Percentiles rank a stretch among this genome's conserved stretches.
These are phyloP conservation scores for Erythrophleum ivorense DNA, from an alignment of 331 rosid species.

Conservation along the genomic window DNA sequence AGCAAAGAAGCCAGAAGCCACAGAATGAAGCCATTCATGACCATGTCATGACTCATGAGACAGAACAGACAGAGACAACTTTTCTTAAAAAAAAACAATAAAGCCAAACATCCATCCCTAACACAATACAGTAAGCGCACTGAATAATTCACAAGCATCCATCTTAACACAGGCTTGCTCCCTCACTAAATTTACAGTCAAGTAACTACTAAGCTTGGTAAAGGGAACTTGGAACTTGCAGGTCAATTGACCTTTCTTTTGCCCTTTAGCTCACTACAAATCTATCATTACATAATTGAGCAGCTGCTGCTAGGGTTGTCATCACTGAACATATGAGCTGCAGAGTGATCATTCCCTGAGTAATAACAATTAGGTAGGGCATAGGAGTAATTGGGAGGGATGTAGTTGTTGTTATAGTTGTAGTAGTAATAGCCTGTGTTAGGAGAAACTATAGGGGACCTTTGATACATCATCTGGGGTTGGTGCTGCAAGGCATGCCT, in stretches of 20 bases:
- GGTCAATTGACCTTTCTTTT: slow-evolving; percentile 22
- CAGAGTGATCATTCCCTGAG: slow-evolving; percentile 52
- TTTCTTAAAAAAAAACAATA: background rate
- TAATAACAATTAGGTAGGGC: slow-evolving; percentile 48
- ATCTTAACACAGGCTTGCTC: slow-evolving; percentile 33
- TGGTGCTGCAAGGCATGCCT: slow-evolving; percentile 70
- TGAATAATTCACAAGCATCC: slow-evolving; percentile 35
- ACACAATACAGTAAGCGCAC: slow-evolving; percentile 44
- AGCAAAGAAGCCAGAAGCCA: background rate
- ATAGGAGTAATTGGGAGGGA: slow-evolving; percentile 49
- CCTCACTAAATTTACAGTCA: slow-evolving; percentile 45
- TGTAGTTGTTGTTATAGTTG: slow-evolving; percentile 41
- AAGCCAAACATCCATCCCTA: slow-evolving; percentile 39
- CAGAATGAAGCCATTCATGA: background rate
- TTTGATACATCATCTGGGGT: slow-evolving; percentile 90
- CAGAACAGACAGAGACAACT: slow-evolving; percentile 25
- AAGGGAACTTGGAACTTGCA: slow-evolving; percentile 21
- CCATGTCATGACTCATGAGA: slow-evolving; percentile 8
- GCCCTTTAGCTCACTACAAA: slow-evolving; percentile 36
- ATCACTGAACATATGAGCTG: slow-evolving; percentile 81
- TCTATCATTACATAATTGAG: slow-evolving; percentile 72
- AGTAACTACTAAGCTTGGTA: slow-evolving; percentile 25
- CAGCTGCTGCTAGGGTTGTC: slow-evolving; percentile 79
- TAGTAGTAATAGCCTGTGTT: slow-evolving; percentile 76
- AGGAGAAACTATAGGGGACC: slow-evolving; percentile 70